A percentile compares a stretch with the other conserved stretches of the same genome.
These are phyloP conservation scores for Cladosporium sp. DNA, from an alignment of 2,329 filamentous ascomycete species.

Conservation along the genomic window DNA sequence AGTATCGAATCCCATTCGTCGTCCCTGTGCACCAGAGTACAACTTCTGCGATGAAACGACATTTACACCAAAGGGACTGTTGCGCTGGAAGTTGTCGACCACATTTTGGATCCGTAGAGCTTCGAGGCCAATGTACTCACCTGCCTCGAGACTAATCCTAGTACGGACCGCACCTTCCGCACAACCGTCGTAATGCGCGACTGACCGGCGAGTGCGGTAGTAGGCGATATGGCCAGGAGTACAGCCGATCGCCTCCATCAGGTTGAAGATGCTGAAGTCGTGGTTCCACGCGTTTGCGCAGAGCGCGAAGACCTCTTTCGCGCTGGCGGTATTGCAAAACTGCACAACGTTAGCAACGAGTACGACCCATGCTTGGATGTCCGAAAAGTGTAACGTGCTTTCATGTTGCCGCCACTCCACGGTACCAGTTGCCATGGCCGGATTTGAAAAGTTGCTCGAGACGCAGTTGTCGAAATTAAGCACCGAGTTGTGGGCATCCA, in stretches of 20 bases:
- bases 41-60: not conserved
- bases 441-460: not conserved
- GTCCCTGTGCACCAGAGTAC: not conserved
- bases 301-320: not conserved
- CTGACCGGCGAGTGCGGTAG: not conserved
- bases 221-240: not conserved
- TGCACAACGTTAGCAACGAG: not conserved
- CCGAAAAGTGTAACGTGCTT: conserved; percentile 19
- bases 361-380: conserved; percentile 16
- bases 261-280: not conserved
- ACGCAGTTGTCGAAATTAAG: not conserved
- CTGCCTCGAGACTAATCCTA: not conserved
- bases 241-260: not conserved
- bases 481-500: not conserved
- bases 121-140: not conserved
- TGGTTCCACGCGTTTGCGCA: not conserved
- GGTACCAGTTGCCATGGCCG: conserved; percentile 13
- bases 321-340: not conserved
- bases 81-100: not conserved
- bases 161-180: too few species aligned
- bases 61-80: not conserved
- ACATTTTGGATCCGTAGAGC: not conserved
- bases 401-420: conserved; percentile 29
- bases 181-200: too few species aligned
- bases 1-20: not conserved